Percentiles rank a stretch among this genome's conserved stretches.
Conservation (phyloP, 768 basidiomycete genomes). For the Suillus spraguei region DNA sequence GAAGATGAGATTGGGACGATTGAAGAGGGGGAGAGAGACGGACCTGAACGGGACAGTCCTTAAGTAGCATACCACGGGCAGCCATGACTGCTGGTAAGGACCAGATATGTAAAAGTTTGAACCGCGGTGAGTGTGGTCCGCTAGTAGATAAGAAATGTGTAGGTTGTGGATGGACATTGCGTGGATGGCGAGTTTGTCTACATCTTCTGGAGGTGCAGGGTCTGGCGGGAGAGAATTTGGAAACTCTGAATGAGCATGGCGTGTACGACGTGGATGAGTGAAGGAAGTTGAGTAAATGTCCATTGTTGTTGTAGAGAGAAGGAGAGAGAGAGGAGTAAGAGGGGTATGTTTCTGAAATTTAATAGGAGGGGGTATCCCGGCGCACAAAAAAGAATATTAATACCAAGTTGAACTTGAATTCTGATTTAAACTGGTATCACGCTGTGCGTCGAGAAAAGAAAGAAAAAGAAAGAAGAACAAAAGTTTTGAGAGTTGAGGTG, state of each 20-base stretch:
- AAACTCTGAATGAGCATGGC: slow-evolving; percentile 57
- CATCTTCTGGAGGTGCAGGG: slow-evolving; percentile 54
- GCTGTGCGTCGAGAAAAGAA: not conserved
- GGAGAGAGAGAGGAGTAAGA: slow-evolving; percentile 10
- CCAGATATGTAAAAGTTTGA: slow-evolving; percentile 94
- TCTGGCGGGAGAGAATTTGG: slow-evolving; percentile 43
- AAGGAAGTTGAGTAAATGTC: slow-evolving; percentile 96
- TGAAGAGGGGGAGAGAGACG: slow-evolving; percentile 20
- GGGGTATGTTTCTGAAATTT: slow-evolving; percentile 10
- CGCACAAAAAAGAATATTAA: slow-evolving; percentile 9
- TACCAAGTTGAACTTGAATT: slow-evolving; percentile 11
- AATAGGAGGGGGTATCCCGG: slow-evolving; percentile 13
- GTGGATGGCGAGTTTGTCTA: slow-evolving; percentile 78
- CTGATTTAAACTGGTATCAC: slow-evolving; percentile 11
- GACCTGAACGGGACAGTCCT: slow-evolving; percentile 88
- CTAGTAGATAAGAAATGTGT: slow-evolving; percentile 76
- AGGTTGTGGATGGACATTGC: slow-evolving; percentile 83
- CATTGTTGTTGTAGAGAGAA: slow-evolving; percentile 53
- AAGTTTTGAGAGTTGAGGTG: not conserved
- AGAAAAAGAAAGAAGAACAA: not conserved
- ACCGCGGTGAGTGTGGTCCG: slow-evolving; percentile 64
- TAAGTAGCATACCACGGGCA: slow-evolving; percentile 84
- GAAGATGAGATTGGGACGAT: slow-evolving; percentile 15
- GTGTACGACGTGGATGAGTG: slow-evolving; percentile 84
- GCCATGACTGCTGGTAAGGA: slow-evolving; percentile 92